Percentiles rank a stretch among this genome's conserved stretches.
phyloP scores from a whole-genome alignment of 257 asterid species.

The Primulina huaijiensis region DNA sequence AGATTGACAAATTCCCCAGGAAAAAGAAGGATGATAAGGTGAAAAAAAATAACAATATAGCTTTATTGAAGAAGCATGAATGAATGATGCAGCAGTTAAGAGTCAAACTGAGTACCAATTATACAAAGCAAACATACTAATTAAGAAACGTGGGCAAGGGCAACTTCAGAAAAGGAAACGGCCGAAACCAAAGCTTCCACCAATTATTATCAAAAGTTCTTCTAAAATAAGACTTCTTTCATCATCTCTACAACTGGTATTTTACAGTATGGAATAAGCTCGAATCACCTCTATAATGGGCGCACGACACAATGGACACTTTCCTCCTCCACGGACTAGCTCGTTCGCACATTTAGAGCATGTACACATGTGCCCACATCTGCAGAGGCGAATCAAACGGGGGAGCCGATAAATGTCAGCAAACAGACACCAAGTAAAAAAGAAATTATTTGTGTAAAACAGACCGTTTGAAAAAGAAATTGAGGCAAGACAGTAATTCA shows the following conservation, averaged over 20 bases:
- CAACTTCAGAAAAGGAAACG: background rate
- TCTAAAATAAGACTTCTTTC: background rate
- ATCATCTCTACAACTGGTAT: background rate
- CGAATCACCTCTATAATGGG: conserved; percentile 49
- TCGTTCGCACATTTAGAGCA: conserved; percentile 61
- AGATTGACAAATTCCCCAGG: too few species aligned
- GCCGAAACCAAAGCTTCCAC: background rate
- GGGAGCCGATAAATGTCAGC: background rate
- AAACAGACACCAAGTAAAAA: background rate
- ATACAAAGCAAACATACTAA: background rate
- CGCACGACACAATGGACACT: conserved; percentile 54
- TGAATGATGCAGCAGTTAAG: background rate
- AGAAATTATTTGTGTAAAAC: too few species aligned
- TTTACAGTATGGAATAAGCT: conserved; percentile 30
- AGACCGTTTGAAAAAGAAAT: background rate
- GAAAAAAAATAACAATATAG: background rate
- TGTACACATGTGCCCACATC: conserved; percentile 92
- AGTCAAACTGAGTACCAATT: background rate
- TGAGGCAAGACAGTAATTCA: background rate
- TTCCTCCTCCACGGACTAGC: conserved; percentile 37
- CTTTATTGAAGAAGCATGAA: background rate
- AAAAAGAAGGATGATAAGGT: background rate
- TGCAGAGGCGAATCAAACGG: conserved; percentile 21
- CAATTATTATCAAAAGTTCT: background rate
- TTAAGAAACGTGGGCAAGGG: too few species aligned